These are phyloP conservation scores for Eimeria necatrix DNA, from an alignment of 169 alveolate genomes.

Conservation along the genomic window DNA sequence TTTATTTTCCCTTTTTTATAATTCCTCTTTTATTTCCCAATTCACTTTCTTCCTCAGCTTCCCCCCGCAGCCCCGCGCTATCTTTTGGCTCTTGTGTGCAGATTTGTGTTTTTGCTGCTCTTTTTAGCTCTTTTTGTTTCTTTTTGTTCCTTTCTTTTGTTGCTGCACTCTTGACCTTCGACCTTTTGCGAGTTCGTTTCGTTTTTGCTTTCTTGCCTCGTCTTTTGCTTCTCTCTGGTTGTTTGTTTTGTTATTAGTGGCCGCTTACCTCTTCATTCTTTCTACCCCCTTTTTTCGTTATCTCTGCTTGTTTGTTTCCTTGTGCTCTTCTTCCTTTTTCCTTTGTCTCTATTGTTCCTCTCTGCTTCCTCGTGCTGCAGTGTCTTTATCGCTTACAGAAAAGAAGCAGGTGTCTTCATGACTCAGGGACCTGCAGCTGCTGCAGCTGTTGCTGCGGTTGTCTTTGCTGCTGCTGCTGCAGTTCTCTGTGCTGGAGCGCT, in stretches of 20 bases:
- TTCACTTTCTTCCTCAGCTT: background rate
- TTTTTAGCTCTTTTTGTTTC: background rate
- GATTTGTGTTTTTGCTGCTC: too few relatives aligned
- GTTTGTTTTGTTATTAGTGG: too few relatives aligned
- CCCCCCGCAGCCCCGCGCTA: background rate
- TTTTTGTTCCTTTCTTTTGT: background rate
- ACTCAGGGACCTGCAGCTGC: background rate
- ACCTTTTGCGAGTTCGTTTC: background rate
- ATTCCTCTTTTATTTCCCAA: background rate
- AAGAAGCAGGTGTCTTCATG: background rate
- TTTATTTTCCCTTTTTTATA: too few relatives aligned
- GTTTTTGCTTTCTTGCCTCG: background rate
- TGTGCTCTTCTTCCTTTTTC: background rate
- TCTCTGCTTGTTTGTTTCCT: background rate
- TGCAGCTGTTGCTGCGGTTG: background rate
- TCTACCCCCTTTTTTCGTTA: background rate
- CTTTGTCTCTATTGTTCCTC: background rate
- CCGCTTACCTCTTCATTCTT: too few relatives aligned
- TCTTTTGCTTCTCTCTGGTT: background rate
- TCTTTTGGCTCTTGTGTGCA: too few relatives aligned
- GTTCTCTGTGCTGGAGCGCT: slow-evolving; percentile 34
- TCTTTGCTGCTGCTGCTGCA: slow-evolving; percentile 42
- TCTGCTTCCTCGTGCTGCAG: background rate
- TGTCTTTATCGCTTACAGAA: too few relatives aligned
- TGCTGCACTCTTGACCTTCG: background rate